Evolutionary conservation across 2,329 filamentous ascomycete species (phyloP).

Genomic region (Cladosporium sp.): DNA sequence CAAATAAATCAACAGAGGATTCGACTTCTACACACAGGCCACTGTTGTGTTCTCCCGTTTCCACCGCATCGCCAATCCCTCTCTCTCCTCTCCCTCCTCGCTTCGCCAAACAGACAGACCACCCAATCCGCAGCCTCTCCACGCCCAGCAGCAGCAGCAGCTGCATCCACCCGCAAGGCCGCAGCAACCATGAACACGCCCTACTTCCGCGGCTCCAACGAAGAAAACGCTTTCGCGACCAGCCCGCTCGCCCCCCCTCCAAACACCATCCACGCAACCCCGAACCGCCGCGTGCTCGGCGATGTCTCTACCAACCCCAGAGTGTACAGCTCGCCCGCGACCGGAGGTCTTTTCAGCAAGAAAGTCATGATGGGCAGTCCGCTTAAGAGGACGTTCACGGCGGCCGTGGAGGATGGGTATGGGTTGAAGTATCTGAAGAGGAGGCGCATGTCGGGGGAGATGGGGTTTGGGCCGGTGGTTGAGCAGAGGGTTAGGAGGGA

Average conservation of each 20-base stretch:
- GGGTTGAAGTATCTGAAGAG: conserved; percentile 39
- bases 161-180: not conserved
- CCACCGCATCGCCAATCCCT: not conserved
- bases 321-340: conserved; percentile 18
- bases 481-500: not conserved
- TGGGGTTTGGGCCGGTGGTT: not conserved
- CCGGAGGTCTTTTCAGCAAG: conserved; percentile 20
- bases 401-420: conserved; percentile 31
- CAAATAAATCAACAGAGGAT: not conserved
- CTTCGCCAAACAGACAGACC: not conserved
- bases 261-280: conserved; percentile 2
- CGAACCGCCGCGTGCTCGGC: conserved; percentile 30
- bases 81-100: not conserved
- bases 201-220: conserved; percentile 10
- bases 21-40: not conserved
- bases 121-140: not conserved
- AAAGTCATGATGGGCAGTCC: conserved; percentile 31
- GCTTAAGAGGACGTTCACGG: conserved; percentile 36
- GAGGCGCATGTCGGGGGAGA: conserved; percentile 25
- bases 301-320: conserved; percentile 36
- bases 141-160: not conserved
- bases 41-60: not conserved
- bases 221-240: conserved; percentile 14
- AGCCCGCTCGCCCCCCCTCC: conserved; percentile 12
- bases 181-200: conserved; percentile 14